A percentile compares a stretch with the other conserved stretches of the same genome.
phyloP scores from a whole-genome alignment of 2,329 filamentous ascomycete species.

The Kalmusia sp. region DNA sequence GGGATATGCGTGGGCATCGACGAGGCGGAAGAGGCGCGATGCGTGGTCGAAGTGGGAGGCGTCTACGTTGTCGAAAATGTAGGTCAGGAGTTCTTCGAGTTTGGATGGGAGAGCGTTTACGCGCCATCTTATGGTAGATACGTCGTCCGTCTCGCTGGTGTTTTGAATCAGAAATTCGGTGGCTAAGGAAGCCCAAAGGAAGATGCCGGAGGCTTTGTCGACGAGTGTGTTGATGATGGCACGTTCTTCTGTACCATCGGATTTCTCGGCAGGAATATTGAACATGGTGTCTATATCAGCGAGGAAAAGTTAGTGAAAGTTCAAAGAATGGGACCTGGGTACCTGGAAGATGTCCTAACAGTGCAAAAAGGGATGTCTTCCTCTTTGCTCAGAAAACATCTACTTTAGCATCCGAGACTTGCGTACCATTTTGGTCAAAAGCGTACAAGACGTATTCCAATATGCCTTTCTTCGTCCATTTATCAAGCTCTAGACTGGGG shows the following conservation, averaged over 20 bases:
- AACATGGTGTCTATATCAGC: too few species aligned
- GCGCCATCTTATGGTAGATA: constrained; percentile 28
- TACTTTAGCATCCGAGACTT: too few species aligned
- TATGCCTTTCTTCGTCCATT: constrained; percentile 27
- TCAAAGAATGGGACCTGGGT: too few species aligned
- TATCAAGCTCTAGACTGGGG: constrained; percentile 30
- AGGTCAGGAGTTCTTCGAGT: constrained; percentile 31
- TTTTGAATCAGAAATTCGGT: constrained; percentile 30
- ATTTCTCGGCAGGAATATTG: constrained; percentile 27
- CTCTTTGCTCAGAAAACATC: too few species aligned
- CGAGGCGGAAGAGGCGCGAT: constrained; percentile 28
- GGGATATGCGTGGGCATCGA: constrained; percentile 30
- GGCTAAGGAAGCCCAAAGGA: constrained; percentile 35
- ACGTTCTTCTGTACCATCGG: constrained; percentile 28
- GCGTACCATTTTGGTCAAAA: constrained; percentile 28
- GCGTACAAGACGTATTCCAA: constrained; percentile 23
- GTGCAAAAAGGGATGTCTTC: too few species aligned
- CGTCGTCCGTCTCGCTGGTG: constrained; percentile 26
- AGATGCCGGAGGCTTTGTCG: constrained; percentile 33
- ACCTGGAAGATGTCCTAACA: too few species aligned
- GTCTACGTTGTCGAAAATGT: constrained; percentile 32
- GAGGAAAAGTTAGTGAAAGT: too few species aligned
- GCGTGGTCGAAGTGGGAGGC: constrained; percentile 24
- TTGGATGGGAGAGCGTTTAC: constrained; percentile 31
- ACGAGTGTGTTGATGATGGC: constrained; percentile 28